Evolutionary conservation across 2,329 filamentous ascomycete genomes (phyloP).

Genomic region (Teratosphaeriaceae sp.): DNA sequence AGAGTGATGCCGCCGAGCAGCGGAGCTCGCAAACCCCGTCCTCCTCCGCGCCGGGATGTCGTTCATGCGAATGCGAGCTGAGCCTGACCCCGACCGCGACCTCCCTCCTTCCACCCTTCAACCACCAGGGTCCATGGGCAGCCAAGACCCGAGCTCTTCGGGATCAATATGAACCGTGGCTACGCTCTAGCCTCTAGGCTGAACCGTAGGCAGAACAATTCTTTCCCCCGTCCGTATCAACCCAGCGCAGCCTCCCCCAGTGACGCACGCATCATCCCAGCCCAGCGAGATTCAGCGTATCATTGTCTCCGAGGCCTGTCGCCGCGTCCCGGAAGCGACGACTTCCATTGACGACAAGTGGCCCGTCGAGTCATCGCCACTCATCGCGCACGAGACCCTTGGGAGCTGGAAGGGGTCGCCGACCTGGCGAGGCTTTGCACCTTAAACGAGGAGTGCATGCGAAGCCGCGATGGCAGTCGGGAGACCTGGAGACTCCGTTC

Average conservation of each 20-base stretch:
- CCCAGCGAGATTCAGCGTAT: too few species aligned
- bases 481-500: conserved; percentile 2
- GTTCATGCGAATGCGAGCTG: too few species aligned
- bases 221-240: not conserved
- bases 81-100: too few species aligned
- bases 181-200: not conserved
- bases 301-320: too few species aligned
- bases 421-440: not conserved
- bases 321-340: not conserved
- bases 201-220: not conserved
- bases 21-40: too few species aligned
- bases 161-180: not conserved
- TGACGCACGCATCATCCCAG: not conserved
- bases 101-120: too few species aligned
- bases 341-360: not conserved
- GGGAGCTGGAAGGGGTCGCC: not conserved
- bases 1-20: too few species aligned
- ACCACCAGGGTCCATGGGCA: too few species aligned
- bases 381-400: not conserved
- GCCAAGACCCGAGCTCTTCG: not conserved
- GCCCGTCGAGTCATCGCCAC: not conserved
- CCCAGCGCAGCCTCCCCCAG: not conserved
- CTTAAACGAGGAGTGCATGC: not conserved
- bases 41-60: too few species aligned
- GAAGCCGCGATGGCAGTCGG: conserved; percentile 5